Evolutionary conservation across 2,329 filamentous ascomycete genomes (phyloP).

Genomic region (Fusarium redolens): DNA sequence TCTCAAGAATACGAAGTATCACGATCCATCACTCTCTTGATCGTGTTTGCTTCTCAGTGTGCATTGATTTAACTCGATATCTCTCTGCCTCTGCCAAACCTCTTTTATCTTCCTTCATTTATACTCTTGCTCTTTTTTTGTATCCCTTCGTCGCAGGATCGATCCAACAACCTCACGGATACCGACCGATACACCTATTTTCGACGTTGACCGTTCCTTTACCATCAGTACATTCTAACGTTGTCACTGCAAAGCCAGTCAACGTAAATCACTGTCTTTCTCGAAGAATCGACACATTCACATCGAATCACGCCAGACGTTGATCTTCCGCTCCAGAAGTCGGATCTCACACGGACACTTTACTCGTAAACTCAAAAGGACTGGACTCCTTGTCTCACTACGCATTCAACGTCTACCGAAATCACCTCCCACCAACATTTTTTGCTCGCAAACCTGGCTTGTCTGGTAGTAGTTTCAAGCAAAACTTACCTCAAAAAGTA

Average conservation of each 20-base stretch:
- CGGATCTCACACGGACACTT: conserved; percentile 18
- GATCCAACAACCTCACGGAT: conserved; percentile 38
- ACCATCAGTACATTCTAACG: conserved; percentile 13
- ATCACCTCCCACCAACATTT: conserved; percentile 20
- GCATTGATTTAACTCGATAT: conserved; percentile 1
- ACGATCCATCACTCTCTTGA: conserved; percentile 35
- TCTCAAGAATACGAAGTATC: conserved; percentile 22
- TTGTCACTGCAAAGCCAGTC: conserved; percentile 30
- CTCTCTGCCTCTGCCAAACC: conserved; percentile 21
- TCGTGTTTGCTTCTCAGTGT: conserved; percentile 36
- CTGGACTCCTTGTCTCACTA: conserved; percentile 45
- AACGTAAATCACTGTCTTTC: conserved; percentile 34
- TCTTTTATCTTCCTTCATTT: conserved; percentile 23
- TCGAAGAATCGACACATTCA: conserved; percentile 25
- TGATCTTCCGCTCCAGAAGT: conserved; percentile 30
- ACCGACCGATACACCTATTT: conserved; percentile 40
- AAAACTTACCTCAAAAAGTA: conserved; percentile 27
- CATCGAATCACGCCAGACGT: conserved; percentile 29
- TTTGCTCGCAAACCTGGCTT: conserved; percentile 28
- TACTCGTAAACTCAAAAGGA: conserved; percentile 36
- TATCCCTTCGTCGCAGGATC: conserved; percentile 46
- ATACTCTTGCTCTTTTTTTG: conserved; percentile 9
- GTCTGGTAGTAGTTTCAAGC: conserved; percentile 15
- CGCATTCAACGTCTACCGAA: conserved; percentile 23
- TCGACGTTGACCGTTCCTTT: conserved; percentile 49